Evolutionary conservation across 306 rosid species (phyloP).

Genomic region (Sesbania bispinosa): DNA sequence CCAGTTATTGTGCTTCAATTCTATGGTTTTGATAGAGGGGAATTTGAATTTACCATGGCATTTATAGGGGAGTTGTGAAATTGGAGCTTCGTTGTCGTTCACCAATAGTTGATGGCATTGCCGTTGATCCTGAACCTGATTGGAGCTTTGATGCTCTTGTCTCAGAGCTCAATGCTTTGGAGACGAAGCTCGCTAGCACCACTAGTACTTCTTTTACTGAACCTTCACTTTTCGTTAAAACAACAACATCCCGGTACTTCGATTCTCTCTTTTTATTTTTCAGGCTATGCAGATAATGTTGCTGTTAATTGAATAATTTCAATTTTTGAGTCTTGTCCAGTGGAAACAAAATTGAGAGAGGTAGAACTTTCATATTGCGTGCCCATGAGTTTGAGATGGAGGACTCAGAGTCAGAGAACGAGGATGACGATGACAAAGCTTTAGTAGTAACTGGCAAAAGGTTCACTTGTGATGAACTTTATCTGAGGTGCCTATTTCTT

Average conservation of each 20-base stretch:
- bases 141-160: slow-evolving; percentile 61
- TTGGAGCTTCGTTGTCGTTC: slow-evolving; percentile 50
- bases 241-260: slow-evolving; percentile 42
- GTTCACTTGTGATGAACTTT: slow-evolving; percentile 52
- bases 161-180: slow-evolving; percentile 63
- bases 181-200: slow-evolving; percentile 46
- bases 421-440: slow-evolving; percentile 36
- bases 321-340: background rate
- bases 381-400: slow-evolving; percentile 56
- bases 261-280: background rate
- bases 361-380: slow-evolving; percentile 52
- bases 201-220: slow-evolving; percentile 14
- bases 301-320: slow-evolving; percentile 6
- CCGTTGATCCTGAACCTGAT: slow-evolving; percentile 68
- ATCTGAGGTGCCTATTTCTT: slow-evolving; percentile 54
- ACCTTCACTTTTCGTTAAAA: slow-evolving; percentile 38
- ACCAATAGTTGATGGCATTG: slow-evolving; percentile 36
- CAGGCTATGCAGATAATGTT: background rate
- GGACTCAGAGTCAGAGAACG: too few species aligned
- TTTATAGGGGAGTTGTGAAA: slow-evolving; percentile 54
- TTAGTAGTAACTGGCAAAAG: slow-evolving; percentile 32
- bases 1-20: background rate
- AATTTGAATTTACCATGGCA: background rate
- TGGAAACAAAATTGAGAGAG: slow-evolving; percentile 33
- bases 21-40: background rate